phyloP scores from a whole-genome alignment of 768 basidiomycete species.

The Agaricus blazei region DNA sequence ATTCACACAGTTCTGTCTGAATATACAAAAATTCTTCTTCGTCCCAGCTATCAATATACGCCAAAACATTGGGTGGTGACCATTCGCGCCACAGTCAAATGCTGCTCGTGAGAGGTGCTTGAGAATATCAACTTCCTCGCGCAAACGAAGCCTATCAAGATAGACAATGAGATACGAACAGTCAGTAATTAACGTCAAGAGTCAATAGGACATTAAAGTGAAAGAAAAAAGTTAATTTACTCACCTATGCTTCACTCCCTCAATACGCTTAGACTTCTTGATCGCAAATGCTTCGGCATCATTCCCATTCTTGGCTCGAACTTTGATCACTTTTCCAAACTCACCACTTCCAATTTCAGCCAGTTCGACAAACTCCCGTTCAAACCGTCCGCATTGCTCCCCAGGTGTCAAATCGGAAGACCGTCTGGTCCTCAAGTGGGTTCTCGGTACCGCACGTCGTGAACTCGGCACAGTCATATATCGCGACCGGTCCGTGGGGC shows the following conservation, averaged over 20 bases:
- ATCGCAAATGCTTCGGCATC: conserved; percentile 68
- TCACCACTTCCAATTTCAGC: conserved; percentile 87
- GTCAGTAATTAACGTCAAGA: conserved; percentile 6
- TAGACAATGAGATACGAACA: conserved; percentile 11
- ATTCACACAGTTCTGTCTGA: conserved; percentile 89
- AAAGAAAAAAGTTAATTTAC: conserved; percentile 23
- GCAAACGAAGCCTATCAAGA: conserved; percentile 63
- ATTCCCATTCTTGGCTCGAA: conserved; percentile 56
- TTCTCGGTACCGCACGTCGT: conserved; percentile 19
- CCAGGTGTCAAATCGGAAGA: conserved; percentile 38
- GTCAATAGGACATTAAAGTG: conserved; percentile 8
- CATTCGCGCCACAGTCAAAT: conserved; percentile 30
- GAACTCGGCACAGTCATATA: conserved; percentile 18
- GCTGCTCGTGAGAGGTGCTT: conserved; percentile 57
- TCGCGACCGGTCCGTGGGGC: conserved; percentile 35
- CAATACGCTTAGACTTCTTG: conserved; percentile 91
- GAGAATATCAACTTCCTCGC: conserved; percentile 93
- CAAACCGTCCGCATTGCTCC: conserved; percentile 63
- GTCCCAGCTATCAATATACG: conserved; percentile 95
- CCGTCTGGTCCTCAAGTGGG: conserved; percentile 21
- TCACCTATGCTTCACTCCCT: conserved; percentile 87
- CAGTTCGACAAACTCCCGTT: conserved; percentile 74
- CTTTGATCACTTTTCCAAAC: conserved; percentile 91
- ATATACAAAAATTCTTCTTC: conserved; percentile 85
- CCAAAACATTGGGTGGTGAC: conserved; percentile 74